Evolutionary conservation across 331 rosid genomes (phyloP), one percentile per base, ranked within the genome.

Genomic region (Cydonia oblonga): DNA sequence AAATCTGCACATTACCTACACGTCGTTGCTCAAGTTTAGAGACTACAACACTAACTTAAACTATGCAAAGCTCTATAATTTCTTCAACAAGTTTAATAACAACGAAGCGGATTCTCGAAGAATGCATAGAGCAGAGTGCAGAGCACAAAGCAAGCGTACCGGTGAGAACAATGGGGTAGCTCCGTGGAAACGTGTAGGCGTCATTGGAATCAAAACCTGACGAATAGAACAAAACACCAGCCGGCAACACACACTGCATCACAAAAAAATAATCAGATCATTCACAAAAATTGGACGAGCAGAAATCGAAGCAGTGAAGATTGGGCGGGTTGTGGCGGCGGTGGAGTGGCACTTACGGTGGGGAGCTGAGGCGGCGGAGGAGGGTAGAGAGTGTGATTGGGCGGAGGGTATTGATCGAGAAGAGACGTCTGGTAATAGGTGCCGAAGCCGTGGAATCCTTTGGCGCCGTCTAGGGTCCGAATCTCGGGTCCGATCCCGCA

Each of bases 361-460:
- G 97, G 67, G 76, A 95, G 99, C 86, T 95, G 97, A 76, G 99
- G 99, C 5, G 98, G 98, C 11, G 97, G 97, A 77, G 97, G 93
- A 83, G 97, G 93, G 58, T 81, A 91, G 80, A 83, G 93, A 78
- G 99, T 3, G 81, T 91, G 89, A 65, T 86, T 86, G 23, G 85
- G 77, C 18, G 96, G 90, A 79, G 99, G 97, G 68, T 75, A 87
- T 78, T 90, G 90, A 33, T 95, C 99, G 28, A 95, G 93, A 61
- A 95, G 88, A 72, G 92, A 95, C 69, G 97, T 83, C 58, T 81
- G 84, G 75, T 95, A 91, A 87, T 83, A 23, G 30, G 62, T 77
- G 9, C 79, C 82, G 65, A 85, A 63, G 44, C 97, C 99, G 64
- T 91, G 90, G 85, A 85, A 95, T 13, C 99, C 99, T 78, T 87